Conservation (phyloP, 2,329 filamentous ascomycete species). For the Didymosphaeria variabile region DNA sequence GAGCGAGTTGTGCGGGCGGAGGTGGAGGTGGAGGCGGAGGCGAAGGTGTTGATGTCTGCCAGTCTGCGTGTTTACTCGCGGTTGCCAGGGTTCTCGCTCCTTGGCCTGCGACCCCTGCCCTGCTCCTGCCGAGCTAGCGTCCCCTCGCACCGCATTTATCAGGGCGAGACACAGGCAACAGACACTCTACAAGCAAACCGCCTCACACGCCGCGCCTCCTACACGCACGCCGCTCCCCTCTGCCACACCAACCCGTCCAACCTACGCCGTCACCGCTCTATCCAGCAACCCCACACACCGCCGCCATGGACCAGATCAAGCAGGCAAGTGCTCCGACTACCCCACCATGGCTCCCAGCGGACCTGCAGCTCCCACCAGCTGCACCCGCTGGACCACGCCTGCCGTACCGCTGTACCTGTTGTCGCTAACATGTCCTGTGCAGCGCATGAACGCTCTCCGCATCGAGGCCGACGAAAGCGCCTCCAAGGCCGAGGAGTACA, state of each 20-base stretch:
- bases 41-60: background rate
- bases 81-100: conserved; percentile 39
- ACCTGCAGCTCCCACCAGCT: conserved; percentile 18
- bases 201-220: conserved; percentile 11
- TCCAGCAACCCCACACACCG: conserved; percentile 21
- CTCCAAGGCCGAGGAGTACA: conserved; percentile 85
- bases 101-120: conserved; percentile 5
- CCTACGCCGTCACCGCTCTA: conserved; percentile 10
- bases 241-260: conserved; percentile 9
- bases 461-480: conserved; percentile 89
- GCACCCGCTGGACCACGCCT: conserved; percentile 8
- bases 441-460: conserved; percentile 97
- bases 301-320: conserved; percentile 85
- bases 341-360: conserved; percentile 42
- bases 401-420: conserved; percentile 7
- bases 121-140: conserved; percentile 18
- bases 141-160: conserved; percentile 33
- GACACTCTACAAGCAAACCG: conserved; percentile 34
- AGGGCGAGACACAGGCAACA: conserved; percentile 27
- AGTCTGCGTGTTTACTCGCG: conserved; percentile 36
- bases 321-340: conserved; percentile 69
- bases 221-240: background rate
- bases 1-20: conserved; percentile 33
- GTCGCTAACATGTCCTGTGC: conserved; percentile 37
- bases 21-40: conserved; percentile 17